phyloP scores from a whole-genome alignment of 225 moss, liverwort and hornwort genomes.

The Marchantia polymorpha region DNA sequence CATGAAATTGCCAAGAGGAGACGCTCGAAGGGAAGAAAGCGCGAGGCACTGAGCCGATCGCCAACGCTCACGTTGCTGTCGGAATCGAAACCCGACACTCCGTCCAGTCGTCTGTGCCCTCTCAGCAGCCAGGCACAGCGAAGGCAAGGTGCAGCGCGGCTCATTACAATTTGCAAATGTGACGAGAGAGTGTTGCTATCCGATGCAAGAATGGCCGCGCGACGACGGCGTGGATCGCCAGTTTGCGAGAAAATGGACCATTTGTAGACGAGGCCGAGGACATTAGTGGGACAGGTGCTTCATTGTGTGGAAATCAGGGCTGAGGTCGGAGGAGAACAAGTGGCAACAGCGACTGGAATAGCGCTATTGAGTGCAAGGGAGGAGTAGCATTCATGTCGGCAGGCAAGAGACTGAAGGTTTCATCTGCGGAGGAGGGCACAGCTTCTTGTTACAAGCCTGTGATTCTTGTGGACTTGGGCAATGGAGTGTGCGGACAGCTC shows the following conservation, averaged over 20 bases:
- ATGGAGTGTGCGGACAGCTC: conserved; percentile 33
- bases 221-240: neutral
- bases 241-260: neutral
- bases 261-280: neutral
- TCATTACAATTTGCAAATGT: no score
- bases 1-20: no score
- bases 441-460: conserved; percentile 14
- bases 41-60: no score
- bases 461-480: conserved; percentile 42
- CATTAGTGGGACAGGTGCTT: neutral
- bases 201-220: no score
- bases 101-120: no score
- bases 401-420: conserved; percentile 35
- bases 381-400: conserved; percentile 36
- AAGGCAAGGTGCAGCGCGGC: no score
- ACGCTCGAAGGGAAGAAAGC: no score
- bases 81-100: no score
- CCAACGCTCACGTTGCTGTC: no score
- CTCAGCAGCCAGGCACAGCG: no score
- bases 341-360: no score
- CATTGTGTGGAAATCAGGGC: neutral
- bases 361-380: neutral
- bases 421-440: neutral
- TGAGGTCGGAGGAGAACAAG: neutral
- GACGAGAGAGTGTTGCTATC: no score